Base-by-base conservation (phyloP, 164 flowering plant genomes). In the Echeveria elegans region DNA sequence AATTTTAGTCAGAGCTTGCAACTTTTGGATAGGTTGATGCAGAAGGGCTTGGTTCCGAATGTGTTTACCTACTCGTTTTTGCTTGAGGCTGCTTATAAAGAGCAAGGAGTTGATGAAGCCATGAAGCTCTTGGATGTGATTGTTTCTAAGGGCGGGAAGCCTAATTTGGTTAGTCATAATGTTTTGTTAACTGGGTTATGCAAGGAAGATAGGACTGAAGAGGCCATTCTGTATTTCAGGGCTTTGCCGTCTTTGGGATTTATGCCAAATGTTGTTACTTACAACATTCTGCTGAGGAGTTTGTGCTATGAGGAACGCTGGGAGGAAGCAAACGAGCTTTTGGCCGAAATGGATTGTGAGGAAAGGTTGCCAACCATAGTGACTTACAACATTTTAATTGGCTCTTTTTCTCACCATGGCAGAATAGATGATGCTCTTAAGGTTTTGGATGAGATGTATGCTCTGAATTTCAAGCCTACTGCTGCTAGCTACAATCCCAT, bases 121-220 rank as follows among this genome's bases (percentile, higher is more conserved):
- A 77, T 80, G 74, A 80, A 72, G 76, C 80, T 94, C 4, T 74
- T 94, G 76, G 83, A 94, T 72, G 88, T 80, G 72, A 85, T 91
- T 21, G 74, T 91, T 52, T 79, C 75, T 14, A 83, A 84, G 66
- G 95, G 98, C 30, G 95, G 96, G 53, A 75, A 65, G 74, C 95
- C 92, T 53, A 87, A 89, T 77, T 76, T 91, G 83, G 93, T 89
- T 61, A 84, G 87, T 65, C 88, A 91, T 77, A 94, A 94, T 79
- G 88, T 91, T 66, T 60, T 94, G 73, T 73, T 94, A 45, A 91
- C 90, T 21, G 96, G 92, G 41, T 76, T 94, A 68, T 89, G 96
- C 78, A 88, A 85, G 71, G 96, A 91, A 78, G 89, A 84, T 62
- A 78, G 96, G 74, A 67, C 71, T 0, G 87, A 85, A 23, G 96